These are phyloP conservation scores for Termitomyces sp. DNA, from an alignment of 768 basidiomycete species.

Conservation along the genomic window DNA sequence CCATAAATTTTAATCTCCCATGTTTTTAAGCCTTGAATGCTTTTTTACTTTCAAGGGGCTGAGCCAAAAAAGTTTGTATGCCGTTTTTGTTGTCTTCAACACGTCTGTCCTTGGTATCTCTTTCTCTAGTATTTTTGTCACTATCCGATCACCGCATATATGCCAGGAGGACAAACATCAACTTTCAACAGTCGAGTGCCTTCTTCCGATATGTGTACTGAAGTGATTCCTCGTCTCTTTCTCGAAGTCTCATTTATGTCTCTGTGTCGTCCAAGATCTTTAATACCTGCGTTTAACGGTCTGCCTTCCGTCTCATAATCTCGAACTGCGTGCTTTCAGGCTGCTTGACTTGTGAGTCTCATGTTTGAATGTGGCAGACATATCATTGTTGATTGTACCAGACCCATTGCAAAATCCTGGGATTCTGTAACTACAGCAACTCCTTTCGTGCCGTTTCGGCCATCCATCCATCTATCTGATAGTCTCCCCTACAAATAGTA, in stretches of 20 bases:
- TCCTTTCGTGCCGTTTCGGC: neutral
- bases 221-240: neutral
- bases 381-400: conserved; percentile 5
- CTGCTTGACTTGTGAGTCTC: neutral
- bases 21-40: neutral
- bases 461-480: neutral
- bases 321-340: neutral
- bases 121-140: neutral
- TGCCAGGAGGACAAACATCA: neutral
- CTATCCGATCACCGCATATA: conserved; percentile 4
- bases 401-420: neutral
- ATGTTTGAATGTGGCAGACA: conserved; percentile 1
- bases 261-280: neutral
- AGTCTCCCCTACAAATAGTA: neutral
- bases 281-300: neutral
- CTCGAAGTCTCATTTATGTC: neutral
- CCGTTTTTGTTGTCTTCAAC: neutral
- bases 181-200: conserved; percentile 5
- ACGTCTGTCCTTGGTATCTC: neutral
- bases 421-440: neutral
- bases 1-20: conserved; percentile 17
- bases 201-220: conserved; percentile 5
- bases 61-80: neutral
- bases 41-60: neutral
- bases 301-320: neutral